Evolutionary conservation across 805 yeast genomes (phyloP).

Genomic region (Starmerella floris): DNA sequence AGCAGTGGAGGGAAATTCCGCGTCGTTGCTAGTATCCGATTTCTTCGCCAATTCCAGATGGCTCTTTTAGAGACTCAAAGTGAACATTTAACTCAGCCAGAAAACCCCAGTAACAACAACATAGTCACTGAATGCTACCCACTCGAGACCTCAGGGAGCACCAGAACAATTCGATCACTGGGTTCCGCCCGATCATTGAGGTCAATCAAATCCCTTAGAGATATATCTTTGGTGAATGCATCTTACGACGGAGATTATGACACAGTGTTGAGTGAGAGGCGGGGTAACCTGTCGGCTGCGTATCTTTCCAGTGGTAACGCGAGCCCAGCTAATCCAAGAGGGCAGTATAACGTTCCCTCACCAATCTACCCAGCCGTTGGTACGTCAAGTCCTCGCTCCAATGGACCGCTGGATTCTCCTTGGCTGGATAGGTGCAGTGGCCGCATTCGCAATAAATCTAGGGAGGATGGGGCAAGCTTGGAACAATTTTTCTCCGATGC

Average conservation of each 20-base stretch:
- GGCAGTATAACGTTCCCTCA: too few species aligned
- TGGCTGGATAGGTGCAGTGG: background rate
- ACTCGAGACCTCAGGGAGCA: background rate
- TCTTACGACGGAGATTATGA: constrained; percentile 14
- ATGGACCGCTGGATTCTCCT: background rate
- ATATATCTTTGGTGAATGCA: constrained; percentile 21
- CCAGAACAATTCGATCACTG: background rate
- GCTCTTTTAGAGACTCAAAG: background rate
- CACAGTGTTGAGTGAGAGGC: constrained; percentile 5
- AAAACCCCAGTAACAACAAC: background rate
- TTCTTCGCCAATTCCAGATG: too few species aligned
- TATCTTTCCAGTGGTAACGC: background rate
- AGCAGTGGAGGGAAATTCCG: too few species aligned
- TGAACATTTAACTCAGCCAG: background rate
- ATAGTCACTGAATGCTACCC: background rate
- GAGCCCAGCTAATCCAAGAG: background rate
- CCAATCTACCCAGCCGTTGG: background rate
- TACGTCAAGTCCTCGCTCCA: background rate
- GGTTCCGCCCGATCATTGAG: constrained; percentile 1
- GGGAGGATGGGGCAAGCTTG: background rate
- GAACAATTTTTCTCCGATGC: background rate
- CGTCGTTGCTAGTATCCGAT: too few species aligned
- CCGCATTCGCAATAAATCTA: background rate
- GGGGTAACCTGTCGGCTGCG: background rate
- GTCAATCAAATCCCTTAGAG: constrained; percentile 20